phyloP scores from a whole-genome alignment of 1,284 basidiomycete species.

The Bjerkandera adusta region DNA sequence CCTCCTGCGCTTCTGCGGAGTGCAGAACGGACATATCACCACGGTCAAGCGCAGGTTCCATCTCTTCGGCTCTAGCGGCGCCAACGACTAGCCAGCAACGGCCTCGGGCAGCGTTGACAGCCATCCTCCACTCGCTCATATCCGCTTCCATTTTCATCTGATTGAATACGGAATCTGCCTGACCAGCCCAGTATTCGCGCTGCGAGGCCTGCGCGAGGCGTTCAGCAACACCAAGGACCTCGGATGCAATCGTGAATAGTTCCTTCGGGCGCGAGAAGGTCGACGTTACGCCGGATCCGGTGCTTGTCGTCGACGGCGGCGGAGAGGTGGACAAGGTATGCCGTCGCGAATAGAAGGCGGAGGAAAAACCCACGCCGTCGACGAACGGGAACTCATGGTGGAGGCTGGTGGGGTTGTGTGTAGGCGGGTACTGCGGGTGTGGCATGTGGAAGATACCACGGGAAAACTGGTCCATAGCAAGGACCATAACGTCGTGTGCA shows the following conservation, averaged over 20 bases:
- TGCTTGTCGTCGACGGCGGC: not conserved
- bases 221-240: constrained; percentile 58
- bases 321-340: not conserved
- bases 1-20: constrained; percentile 48
- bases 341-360: constrained; percentile 7
- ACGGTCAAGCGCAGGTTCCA: constrained; percentile 47
- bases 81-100: constrained; percentile 55
- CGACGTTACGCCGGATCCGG: not conserved
- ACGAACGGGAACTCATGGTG: constrained; percentile 13
- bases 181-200: constrained; percentile 53
- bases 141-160: constrained; percentile 62
- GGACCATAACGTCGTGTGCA: constrained; percentile 50
- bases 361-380: constrained; percentile 11
- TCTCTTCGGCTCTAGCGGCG: constrained; percentile 47
- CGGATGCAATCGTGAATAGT: constrained; percentile 57
- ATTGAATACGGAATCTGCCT: constrained; percentile 57
- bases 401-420: constrained; percentile 22
- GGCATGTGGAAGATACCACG: constrained; percentile 71
- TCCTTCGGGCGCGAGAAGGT: constrained; percentile 53
- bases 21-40: constrained; percentile 37
- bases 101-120: constrained; percentile 46
- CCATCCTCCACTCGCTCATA: constrained; percentile 43
- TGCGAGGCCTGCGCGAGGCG: constrained; percentile 42
- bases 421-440: constrained; percentile 38
- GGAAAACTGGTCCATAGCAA: constrained; percentile 66